Base-by-base conservation (phyloP, 2,329 filamentous ascomycete species). In the Trichoderma simmonsii region DNA sequence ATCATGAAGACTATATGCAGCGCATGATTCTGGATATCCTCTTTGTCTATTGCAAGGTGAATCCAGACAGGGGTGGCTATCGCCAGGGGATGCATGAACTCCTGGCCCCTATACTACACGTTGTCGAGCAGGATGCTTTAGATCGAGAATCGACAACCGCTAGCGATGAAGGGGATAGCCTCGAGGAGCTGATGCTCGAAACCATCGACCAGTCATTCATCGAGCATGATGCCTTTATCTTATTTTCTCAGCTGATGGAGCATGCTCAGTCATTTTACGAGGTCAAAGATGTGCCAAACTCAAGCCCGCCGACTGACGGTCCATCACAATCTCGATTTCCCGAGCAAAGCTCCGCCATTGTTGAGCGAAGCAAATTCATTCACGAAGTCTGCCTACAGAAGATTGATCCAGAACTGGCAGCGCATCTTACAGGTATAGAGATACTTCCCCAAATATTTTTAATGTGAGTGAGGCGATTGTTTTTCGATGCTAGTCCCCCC, bases 51-150 rank as follows among this genome's bases (percentile, higher is more conserved):
- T 96, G 94, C 83, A 98, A 97, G 81, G 87, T 97, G 68, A 93
- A 98, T 78, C 93, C 93, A 2, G 90, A 92, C 75, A 87, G 94
- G 69, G 94, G 94, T 18, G 94, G 90, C 21, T 99, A 99, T 80
- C 90, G 96, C n/a, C 96, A 99, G 83, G 96, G 96, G 12, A 99
- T 99, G 95, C 96, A 99, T 80, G 96, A 99, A 82, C 85, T 99
- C 57, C 86, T 98, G 15, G 96, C 96, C 0, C 95, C 96, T 0
- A 90, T 99, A 48, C 84, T 98, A 7, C 94, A 94, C 87, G 92
- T 94, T 2, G 84, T 98, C 6, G 90, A 95, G 76, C 87, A 91
- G 76, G 96, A 99, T 82, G 92, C 95, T 7, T 85, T 97, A 65
- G 87, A 93, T 68, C 80, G 81, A 4, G 76, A 78, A 3, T 78